phyloP scores from a whole-genome alignment of 2,329 filamentous ascomycete species.

The Ophiostoma tasmaniense region DNA sequence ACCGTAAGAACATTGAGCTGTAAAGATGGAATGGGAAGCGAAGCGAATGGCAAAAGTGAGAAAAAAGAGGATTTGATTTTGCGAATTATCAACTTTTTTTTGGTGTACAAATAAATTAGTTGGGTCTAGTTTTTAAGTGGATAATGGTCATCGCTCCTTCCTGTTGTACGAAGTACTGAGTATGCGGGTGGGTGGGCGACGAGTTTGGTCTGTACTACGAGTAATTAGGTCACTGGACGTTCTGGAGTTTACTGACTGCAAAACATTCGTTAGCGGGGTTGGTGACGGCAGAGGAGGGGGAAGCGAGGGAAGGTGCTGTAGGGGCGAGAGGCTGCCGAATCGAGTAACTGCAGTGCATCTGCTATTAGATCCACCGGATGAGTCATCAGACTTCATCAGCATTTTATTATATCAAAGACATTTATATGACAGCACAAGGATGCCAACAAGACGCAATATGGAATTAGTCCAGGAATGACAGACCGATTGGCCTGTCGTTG shows the following conservation, averaged over 20 bases:
- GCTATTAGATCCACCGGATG: too few species aligned
- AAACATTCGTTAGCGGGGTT: slow-evolving; percentile 12
- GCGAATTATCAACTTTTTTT: slow-evolving; percentile 15
- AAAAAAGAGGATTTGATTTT: slow-evolving; percentile 11
- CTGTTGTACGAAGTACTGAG: too few species aligned
- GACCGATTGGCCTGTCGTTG: too few species aligned
- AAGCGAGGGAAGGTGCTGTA: background rate
- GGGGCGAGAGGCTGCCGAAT: background rate
- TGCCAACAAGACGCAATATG: too few species aligned
- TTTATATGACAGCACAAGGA: too few species aligned
- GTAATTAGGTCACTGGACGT: too few species aligned
- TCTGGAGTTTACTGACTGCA: background rate
- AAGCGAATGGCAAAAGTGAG: background rate
- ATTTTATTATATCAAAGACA: too few species aligned
- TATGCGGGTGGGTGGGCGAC: background rate
- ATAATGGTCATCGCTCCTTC: background rate
- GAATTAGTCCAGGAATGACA: too few species aligned
- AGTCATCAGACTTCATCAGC: too few species aligned
- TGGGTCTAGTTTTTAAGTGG: slow-evolving; percentile 11
- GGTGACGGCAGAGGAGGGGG: slow-evolving; percentile 2
- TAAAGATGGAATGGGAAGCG: background rate
- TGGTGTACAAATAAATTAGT: slow-evolving; percentile 10
- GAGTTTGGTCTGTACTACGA: too few species aligned
- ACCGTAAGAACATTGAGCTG: slow-evolving; percentile 53
- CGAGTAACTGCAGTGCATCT: background rate